Conservation (phyloP, 1,284 basidiomycete species). For the Cryptococcus jaspeensis region DNA sequence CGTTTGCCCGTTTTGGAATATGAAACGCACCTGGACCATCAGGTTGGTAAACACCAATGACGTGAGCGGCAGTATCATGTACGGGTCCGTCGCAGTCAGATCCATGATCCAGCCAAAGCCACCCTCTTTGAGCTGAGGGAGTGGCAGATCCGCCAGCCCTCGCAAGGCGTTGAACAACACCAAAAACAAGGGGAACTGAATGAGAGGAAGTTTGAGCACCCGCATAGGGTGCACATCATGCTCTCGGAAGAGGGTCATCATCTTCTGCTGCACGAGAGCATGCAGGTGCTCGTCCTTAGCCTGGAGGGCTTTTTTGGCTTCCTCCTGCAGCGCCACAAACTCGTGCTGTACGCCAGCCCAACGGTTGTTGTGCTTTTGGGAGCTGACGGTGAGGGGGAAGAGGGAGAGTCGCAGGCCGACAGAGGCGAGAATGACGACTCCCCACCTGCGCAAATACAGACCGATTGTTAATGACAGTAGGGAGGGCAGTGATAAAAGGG, state of each 20-base stretch:
- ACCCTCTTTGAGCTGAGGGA: constrained; percentile 72
- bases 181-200: constrained; percentile 77
- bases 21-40: constrained; percentile 64
- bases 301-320: constrained; percentile 55
- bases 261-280: constrained; percentile 59
- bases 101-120: constrained; percentile 76
- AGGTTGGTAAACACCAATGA: constrained; percentile 65
- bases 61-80: constrained; percentile 69
- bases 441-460: constrained; percentile 57
- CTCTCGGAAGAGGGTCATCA: constrained; percentile 65
- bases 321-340: constrained; percentile 60
- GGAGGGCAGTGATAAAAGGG: not conserved
- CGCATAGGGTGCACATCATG: constrained; percentile 67
- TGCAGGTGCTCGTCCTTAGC: constrained; percentile 59
- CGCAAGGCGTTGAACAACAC: constrained; percentile 83
- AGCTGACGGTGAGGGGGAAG: constrained; percentile 67
- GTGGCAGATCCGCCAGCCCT: constrained; percentile 66
- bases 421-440: constrained; percentile 72
- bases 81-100: constrained; percentile 75
- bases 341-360: constrained; percentile 66
- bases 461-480: not conserved
- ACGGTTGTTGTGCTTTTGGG: constrained; percentile 66
- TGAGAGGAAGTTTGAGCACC: constrained; percentile 62
- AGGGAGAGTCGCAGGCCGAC: constrained; percentile 67
- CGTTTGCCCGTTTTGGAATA: too few species aligned